These are phyloP conservation scores for Eucalyptus rudis DNA, from an alignment of 345 rosid genomes.

Conservation along the genomic window DNA sequence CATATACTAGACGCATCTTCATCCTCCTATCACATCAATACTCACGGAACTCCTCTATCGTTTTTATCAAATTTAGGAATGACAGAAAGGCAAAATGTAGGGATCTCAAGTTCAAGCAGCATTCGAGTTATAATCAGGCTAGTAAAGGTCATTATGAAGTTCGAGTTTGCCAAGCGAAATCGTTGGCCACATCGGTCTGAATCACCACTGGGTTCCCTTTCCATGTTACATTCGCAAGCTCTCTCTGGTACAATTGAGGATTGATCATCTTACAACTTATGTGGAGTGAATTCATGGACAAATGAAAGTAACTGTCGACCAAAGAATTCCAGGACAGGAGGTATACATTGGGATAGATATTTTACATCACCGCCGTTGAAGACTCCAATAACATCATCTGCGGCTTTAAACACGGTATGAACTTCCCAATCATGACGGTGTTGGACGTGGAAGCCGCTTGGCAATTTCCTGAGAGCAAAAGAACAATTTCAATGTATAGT, in stretches of 20 bases:
- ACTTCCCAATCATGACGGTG: conserved; percentile 21
- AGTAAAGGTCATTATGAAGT: background rate
- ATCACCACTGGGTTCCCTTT: background rate
- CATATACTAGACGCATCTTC: background rate
- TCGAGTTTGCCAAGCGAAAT: background rate
- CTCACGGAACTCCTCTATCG: background rate
- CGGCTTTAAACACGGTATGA: background rate
- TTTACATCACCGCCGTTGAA: background rate
- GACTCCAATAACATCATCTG: background rate
- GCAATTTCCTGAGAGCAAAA: conserved; percentile 70
- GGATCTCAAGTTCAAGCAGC: background rate
- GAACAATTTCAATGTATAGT: background rate
- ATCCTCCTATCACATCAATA: background rate
- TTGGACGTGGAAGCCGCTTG: conserved; percentile 73
- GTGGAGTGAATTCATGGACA: background rate
- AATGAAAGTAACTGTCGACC: background rate
- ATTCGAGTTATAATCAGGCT: background rate
- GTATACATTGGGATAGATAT: background rate
- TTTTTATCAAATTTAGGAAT: background rate
- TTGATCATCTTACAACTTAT: background rate
- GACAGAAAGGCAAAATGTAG: background rate
- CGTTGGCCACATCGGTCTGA: background rate
- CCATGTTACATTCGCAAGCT: background rate
- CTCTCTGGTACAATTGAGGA: background rate
- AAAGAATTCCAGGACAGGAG: background rate